phyloP scores from a whole-genome alignment of 2,329 filamentous ascomycete species.

The Ceratocystis eucalypticola region DNA sequence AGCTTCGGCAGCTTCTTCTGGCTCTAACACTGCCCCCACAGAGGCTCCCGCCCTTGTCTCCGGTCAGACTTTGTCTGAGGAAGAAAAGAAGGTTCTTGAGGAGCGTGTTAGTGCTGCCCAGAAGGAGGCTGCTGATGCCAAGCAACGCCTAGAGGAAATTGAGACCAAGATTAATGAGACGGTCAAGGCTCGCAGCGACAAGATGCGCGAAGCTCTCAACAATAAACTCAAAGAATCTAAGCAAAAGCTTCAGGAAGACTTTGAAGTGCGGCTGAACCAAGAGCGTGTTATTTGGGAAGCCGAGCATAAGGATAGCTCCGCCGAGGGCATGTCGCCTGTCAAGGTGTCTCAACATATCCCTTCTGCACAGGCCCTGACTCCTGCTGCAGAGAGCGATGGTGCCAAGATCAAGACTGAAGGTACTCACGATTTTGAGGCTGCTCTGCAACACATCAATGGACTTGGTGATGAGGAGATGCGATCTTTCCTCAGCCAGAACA shows the following conservation, averaged over 20 bases:
- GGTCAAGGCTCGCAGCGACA: slow-evolving; percentile 52
- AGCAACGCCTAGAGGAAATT: slow-evolving; percentile 48
- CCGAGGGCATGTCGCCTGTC: slow-evolving; percentile 20
- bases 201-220: slow-evolving; percentile 54
- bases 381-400: slow-evolving; percentile 29
- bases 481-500: slow-evolving; percentile 42
- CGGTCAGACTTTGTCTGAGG: slow-evolving; percentile 32
- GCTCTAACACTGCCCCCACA: slow-evolving; percentile 21
- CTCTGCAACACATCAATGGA: slow-evolving; percentile 13
- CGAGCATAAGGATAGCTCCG: slow-evolving; percentile 31
- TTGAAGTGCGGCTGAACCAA: slow-evolving; percentile 41
- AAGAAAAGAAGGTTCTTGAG: slow-evolving; percentile 48
- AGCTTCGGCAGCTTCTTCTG: slow-evolving; percentile 34
- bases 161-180: slow-evolving; percentile 48
- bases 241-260: slow-evolving; percentile 37
- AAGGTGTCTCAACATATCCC: slow-evolving; percentile 17
- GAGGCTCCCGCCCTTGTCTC: slow-evolving; percentile 21
- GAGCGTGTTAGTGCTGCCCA: slow-evolving; percentile 48
- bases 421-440: slow-evolving; percentile 20
- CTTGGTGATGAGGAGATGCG: slow-evolving; percentile 41
- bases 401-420: slow-evolving; percentile 36
- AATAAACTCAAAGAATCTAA: slow-evolving; percentile 57
- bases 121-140: slow-evolving; percentile 48
- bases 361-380: slow-evolving; percentile 24
- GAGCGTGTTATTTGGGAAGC: slow-evolving; percentile 49